Evolutionary conservation across 2,329 filamentous ascomycete species (phyloP).

Genomic region (Thelonectria discophora): DNA sequence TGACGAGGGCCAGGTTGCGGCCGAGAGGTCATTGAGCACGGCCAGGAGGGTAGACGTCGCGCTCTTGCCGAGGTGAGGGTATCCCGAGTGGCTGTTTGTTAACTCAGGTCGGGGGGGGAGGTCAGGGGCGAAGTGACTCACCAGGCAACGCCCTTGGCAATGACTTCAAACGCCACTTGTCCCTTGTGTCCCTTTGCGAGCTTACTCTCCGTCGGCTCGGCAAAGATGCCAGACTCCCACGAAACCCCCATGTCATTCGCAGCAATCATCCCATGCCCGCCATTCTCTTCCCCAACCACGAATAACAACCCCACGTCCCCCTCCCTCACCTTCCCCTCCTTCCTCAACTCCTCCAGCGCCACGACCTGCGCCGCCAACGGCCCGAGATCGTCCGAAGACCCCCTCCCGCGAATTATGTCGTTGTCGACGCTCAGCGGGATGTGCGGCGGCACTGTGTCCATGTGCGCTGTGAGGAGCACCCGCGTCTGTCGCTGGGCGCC

Average conservation of each 20-base stretch:
- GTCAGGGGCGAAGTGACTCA: no score
- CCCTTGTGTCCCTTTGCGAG: constrained; percentile 78
- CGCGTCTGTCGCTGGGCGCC: constrained; percentile 58
- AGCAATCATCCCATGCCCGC: constrained; percentile 71
- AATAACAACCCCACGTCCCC: constrained; percentile 57
- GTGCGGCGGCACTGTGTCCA: constrained; percentile 76
- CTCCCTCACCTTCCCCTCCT: constrained; percentile 24
- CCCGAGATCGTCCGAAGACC: constrained; percentile 72
- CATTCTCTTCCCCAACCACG: constrained; percentile 73
- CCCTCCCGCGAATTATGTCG: constrained; percentile 64
- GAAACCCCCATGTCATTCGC: constrained; percentile 56
- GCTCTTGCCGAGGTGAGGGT: constrained; percentile 30
- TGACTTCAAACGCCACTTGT: constrained; percentile 65
- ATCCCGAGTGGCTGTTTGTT: constrained; percentile 29
- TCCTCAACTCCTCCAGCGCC: constrained; percentile 54
- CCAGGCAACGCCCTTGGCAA: constrained; percentile 67
- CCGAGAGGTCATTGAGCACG: constrained; percentile 33
- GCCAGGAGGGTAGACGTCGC: constrained; percentile 25
- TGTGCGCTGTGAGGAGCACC: constrained; percentile 74
- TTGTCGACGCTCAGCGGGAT: constrained; percentile 68
- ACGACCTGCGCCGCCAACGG: constrained; percentile 74
- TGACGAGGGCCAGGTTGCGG: constrained; percentile 45
- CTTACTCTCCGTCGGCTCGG: constrained; percentile 77
- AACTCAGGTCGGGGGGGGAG: no score
- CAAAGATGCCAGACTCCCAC: constrained; percentile 74